phyloP scores from a whole-genome alignment of 1,284 basidiomycete species.

The Amylostereum chailletii region DNA sequence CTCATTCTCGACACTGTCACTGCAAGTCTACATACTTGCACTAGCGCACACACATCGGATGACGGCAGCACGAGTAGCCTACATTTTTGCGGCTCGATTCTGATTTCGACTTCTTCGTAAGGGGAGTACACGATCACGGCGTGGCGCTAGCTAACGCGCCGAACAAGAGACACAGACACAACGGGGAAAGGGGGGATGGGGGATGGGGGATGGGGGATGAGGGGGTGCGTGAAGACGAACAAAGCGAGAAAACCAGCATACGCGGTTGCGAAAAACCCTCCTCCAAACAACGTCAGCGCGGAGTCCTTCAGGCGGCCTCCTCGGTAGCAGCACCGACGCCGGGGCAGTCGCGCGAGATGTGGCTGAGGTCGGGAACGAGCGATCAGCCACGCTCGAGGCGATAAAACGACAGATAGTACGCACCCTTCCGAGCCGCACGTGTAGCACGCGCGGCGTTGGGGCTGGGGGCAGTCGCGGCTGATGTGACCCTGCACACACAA shows the following conservation, averaged over 20 bases:
- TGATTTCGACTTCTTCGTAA: too few relatives aligned
- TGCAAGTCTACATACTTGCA: too few relatives aligned
- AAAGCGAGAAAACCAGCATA: neutral
- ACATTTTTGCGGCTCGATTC: too few relatives aligned
- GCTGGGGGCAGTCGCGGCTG: conserved; percentile 74
- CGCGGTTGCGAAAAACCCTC: neutral
- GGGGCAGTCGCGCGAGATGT: conserved; percentile 82
- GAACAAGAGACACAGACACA: too few relatives aligned
- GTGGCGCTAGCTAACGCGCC: too few relatives aligned
- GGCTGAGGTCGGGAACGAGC: conserved; percentile 30
- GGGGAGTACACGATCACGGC: too few relatives aligned
- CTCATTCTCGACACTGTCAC: too few relatives aligned
- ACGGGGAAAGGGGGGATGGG: too few relatives aligned
- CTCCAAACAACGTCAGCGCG: neutral
- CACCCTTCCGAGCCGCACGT: conserved; percentile 76
- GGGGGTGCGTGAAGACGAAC: too few relatives aligned
- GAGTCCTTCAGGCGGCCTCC: conserved; percentile 16
- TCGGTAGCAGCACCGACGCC: conserved; percentile 19
- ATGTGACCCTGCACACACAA: conserved; percentile 61
- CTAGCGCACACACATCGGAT: too few relatives aligned
- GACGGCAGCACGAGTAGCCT: too few relatives aligned
- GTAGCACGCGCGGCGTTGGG: conserved; percentile 80
- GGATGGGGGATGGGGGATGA: too few relatives aligned
- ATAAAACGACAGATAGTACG: conserved; percentile 14
- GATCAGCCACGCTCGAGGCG: conserved; percentile 1